These are phyloP conservation scores for Achlya hypogyna DNA, from an alignment of 352 stramenopile species.

Conservation along the genomic window DNA sequence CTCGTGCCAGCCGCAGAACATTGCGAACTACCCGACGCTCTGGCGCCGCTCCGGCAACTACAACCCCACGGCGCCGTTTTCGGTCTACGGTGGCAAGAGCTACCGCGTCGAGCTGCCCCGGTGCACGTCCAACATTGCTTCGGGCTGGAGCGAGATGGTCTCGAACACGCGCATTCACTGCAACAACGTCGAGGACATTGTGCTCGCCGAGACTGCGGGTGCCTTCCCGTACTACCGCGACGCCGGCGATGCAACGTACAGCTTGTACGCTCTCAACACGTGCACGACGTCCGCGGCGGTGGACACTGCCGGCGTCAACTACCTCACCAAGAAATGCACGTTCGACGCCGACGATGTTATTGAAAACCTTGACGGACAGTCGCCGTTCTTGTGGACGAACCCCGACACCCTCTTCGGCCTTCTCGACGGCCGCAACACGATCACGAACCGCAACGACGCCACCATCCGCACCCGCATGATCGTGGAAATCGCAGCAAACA, in stretches of 20 bases:
- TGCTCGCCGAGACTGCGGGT: not conserved
- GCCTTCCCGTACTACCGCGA: not conserved
- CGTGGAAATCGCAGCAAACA: constrained; percentile 2
- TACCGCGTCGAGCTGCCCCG: constrained; percentile 8
- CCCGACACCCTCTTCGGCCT: constrained; percentile 12
- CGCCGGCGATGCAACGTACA: not conserved
- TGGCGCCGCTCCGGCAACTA: constrained; percentile 11
- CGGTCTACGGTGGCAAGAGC: not conserved
- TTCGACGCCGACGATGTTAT: not conserved
- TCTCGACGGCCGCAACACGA: not conserved
- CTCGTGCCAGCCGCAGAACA: constrained; percentile 4
- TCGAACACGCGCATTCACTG: constrained; percentile 5
- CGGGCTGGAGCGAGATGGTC: not conserved
- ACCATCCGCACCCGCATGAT: not conserved
- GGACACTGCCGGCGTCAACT: not conserved
- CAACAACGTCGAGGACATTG: not conserved
- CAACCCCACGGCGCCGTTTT: constrained; percentile 5
- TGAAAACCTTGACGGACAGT: not conserved
- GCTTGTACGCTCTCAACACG: not conserved
- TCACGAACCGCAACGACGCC: not conserved
- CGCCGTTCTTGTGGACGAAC: constrained; percentile 1
- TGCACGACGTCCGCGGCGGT: not conserved
- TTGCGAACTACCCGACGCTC: constrained; percentile 14
- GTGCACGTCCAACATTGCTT: not conserved
- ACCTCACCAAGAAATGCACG: not conserved